Conservation (phyloP, 495 filamentous ascomycete species). For the Podospora pseudopauciseta region DNA sequence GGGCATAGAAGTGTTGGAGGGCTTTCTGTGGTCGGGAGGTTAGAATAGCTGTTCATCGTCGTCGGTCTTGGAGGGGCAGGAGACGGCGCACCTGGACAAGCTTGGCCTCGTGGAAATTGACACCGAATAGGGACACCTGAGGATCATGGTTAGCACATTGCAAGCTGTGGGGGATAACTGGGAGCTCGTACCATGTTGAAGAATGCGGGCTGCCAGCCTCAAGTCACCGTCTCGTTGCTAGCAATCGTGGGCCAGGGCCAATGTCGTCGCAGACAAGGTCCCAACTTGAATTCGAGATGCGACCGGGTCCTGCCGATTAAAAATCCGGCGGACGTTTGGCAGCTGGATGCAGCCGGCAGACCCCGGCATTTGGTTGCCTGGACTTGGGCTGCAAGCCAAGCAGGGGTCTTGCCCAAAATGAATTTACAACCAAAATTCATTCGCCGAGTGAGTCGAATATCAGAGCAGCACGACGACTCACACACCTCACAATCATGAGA, state of each 20-base stretch:
- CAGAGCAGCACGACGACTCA: neutral
- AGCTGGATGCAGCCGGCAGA: neutral
- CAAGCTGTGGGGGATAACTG: neutral
- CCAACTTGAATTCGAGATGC: slow-evolving; percentile 1
- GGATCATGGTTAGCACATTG: neutral
- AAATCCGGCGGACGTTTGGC: slow-evolving; percentile 3
- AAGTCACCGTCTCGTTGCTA: slow-evolving; percentile 21
- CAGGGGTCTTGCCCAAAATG: slow-evolving; percentile 1
- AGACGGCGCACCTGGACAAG: slow-evolving; percentile 67
- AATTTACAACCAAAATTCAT: neutral
- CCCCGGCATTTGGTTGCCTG: neutral
- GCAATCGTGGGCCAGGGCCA: slow-evolving; percentile 12
- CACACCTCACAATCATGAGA: slow-evolving; percentile 13
- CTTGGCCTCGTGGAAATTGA: slow-evolving; percentile 77
- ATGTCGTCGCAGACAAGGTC: slow-evolving; percentile 15
- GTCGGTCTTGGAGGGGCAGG: slow-evolving; percentile 1
- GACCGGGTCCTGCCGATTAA: slow-evolving; percentile 13
- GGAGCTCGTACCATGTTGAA: slow-evolving; percentile 31
- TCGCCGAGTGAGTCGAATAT: slow-evolving; percentile 14
- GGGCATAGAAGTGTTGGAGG: slow-evolving; percentile 84
- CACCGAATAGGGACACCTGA: slow-evolving; percentile 79
- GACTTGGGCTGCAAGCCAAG: neutral
- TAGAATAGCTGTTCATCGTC: neutral
- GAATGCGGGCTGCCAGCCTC: slow-evolving; percentile 16
- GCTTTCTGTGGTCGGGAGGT: slow-evolving; percentile 58